phyloP scores from a whole-genome alignment of 2,329 filamentous ascomycete species.

The Paracoccidioides brasiliensis region DNA sequence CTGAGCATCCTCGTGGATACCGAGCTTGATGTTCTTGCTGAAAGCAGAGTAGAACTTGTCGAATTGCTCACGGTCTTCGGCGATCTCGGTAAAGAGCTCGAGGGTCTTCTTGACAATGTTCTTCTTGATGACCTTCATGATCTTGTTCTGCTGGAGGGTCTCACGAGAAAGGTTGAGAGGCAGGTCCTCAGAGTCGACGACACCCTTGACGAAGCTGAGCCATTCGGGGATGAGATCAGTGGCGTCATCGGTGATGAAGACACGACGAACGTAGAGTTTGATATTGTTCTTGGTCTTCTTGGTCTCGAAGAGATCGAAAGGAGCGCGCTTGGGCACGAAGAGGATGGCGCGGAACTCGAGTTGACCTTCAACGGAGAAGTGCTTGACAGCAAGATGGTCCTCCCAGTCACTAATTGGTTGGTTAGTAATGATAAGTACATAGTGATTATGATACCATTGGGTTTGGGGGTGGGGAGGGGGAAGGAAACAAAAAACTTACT shows the following conservation, averaged over 20 bases:
- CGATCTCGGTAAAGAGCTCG: constrained; percentile 97
- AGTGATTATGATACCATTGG: background rate
- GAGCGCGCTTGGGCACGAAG: constrained; percentile 98
- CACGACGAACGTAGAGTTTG: constrained; percentile 99
- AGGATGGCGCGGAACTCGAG: constrained; percentile 99
- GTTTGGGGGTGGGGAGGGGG: background rate
- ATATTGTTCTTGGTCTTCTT: constrained; percentile 99
- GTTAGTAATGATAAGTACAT: constrained; percentile 8
- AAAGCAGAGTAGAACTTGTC: constrained; percentile 99
- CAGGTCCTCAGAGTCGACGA: constrained; percentile 98
- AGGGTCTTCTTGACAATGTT: constrained; percentile 99
- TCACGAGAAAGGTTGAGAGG: constrained; percentile 99
- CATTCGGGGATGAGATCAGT: constrained; percentile 99
- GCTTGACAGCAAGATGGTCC: constrained; percentile 98
- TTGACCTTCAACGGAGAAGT: constrained; percentile 99
- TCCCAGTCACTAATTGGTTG: constrained; percentile 62
- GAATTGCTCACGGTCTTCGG: constrained; percentile 99
- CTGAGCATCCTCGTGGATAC: constrained; percentile 99
- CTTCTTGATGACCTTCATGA: constrained; percentile 99
- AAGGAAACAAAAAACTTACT: constrained; percentile 28
- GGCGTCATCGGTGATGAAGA: constrained; percentile 99
- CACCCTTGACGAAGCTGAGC: constrained; percentile 99
- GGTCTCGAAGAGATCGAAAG: constrained; percentile 99
- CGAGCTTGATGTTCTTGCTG: constrained; percentile 99
- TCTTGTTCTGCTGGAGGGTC: constrained; percentile 99